These are phyloP conservation scores for Spatholobus suberectus DNA, from an alignment of 306 rosid genomes.

Conservation along the genomic window DNA sequence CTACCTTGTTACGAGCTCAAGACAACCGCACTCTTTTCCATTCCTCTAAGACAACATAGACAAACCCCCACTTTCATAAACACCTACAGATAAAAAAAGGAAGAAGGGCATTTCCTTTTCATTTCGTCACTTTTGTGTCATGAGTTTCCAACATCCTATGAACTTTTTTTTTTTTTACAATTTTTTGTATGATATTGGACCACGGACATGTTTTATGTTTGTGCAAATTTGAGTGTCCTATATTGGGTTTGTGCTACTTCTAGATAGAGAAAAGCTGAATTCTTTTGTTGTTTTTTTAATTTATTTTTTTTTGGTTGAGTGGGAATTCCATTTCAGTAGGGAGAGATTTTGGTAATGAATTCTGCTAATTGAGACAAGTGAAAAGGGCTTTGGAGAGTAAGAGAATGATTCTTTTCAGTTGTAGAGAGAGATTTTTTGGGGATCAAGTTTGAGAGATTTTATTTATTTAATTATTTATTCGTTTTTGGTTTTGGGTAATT, in stretches of 20 bases:
- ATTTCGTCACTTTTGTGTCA: background rate
- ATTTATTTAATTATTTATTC: background rate
- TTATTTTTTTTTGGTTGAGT: constrained; percentile 4
- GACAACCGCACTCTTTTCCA: background rate
- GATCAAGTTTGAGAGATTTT: constrained; percentile 16
- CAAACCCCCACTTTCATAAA: background rate
- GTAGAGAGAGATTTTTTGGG: background rate
- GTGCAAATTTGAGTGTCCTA: constrained; percentile 11
- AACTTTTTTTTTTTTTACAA: background rate
- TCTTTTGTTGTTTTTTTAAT: background rate
- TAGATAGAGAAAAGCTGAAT: constrained; percentile 2
- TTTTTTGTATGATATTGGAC: background rate
- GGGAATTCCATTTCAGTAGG: background rate
- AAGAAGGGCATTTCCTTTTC: constrained; percentile 14
- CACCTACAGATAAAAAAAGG: background rate
- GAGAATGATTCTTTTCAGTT: background rate
- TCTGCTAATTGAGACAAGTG: background rate
- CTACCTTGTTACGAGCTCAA: background rate
- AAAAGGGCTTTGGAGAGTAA: background rate
- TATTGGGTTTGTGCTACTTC: constrained; percentile 5
- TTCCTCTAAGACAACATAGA: background rate
- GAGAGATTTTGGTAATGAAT: constrained; percentile 20
- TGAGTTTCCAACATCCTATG: background rate
- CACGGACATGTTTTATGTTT: constrained; percentile 18
- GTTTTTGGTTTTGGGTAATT: background rate